A percentile compares a stretch with the other conserved stretches of the same genome.
Conservation (phyloP, 768 basidiomycete genomes). For the Boletus sensibilis region DNA sequence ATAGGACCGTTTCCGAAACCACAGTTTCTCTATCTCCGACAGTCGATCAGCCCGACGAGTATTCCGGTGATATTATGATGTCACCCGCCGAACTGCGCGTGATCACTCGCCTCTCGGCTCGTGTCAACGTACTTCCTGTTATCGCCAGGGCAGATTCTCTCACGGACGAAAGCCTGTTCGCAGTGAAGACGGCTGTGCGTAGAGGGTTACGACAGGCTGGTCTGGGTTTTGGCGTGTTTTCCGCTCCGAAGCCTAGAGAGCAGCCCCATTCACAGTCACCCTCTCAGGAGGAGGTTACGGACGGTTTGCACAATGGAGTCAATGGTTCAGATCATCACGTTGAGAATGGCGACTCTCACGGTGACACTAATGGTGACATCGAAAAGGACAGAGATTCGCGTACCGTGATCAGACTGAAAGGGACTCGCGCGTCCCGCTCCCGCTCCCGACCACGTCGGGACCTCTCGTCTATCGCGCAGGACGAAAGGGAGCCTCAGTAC, state of each 20-base stretch:
- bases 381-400: conserved; percentile 58
- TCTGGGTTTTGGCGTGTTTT: conserved; percentile 78
- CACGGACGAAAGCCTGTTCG: conserved; percentile 70
- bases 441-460: conserved; percentile 76
- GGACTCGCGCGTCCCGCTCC: conserved; percentile 51
- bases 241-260: conserved; percentile 36
- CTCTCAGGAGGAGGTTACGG: conserved; percentile 14
- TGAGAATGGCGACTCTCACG: conserved; percentile 23
- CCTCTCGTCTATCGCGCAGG: conserved; percentile 55
- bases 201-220: conserved; percentile 62
- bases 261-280: conserved; percentile 11
- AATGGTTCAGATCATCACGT: conserved; percentile 32
- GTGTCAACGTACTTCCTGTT: conserved; percentile 80
- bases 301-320: conserved; percentile 28
- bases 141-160: conserved; percentile 80
- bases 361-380: conserved; percentile 41
- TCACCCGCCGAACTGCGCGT: conserved; percentile 77
- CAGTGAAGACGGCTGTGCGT: conserved; percentile 72
- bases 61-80: conserved; percentile 57
- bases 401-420: conserved; percentile 69
- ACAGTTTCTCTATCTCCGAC: conserved; percentile 53
- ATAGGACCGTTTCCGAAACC: conserved; percentile 63
- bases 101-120: conserved; percentile 68
- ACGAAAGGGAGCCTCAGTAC: conserved; percentile 52
- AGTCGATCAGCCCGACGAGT: conserved; percentile 48